These are phyloP conservation scores for Sugiyamaella neomexicana DNA, from an alignment of 1,139 yeast species.

Conservation along the genomic window DNA sequence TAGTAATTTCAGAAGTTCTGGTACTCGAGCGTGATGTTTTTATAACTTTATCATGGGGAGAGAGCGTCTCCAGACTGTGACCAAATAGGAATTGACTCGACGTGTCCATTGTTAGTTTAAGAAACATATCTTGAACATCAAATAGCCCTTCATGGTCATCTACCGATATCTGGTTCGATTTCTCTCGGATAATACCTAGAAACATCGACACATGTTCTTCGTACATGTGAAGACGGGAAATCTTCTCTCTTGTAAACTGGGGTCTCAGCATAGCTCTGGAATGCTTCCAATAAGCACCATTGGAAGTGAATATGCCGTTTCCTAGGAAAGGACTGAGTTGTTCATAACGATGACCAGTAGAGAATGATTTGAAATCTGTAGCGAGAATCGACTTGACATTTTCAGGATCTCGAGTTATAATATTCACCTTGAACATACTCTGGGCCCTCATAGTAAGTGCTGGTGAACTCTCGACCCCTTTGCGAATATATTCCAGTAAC, in stretches of 20 bases:
- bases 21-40: conserved; percentile 34
- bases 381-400: conserved; percentile 31
- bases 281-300: conserved; percentile 58
- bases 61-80: conserved; percentile 43
- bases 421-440: conserved; percentile 20
- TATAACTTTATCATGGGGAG: conserved; percentile 39
- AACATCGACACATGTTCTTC: conserved; percentile 36
- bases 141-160: background rate
- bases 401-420: conserved; percentile 52
- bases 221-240: conserved; percentile 50
- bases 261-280: conserved; percentile 60
- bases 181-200: conserved; percentile 6
- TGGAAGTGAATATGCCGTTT: conserved; percentile 58
- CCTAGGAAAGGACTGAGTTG: conserved; percentile 50
- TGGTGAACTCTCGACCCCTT: conserved; percentile 3
- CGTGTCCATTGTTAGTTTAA: conserved; percentile 55
- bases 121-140: conserved; percentile 50
- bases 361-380: conserved; percentile 51
- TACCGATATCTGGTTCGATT: background rate
- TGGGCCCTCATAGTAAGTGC: conserved; percentile 21
- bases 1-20: conserved; percentile 24
- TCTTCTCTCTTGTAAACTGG: conserved; percentile 57
- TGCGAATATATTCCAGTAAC: conserved; percentile 12
- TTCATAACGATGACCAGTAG: conserved; percentile 50
- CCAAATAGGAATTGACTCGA: conserved; percentile 63